A percentile compares a stretch with the other conserved stretches of the same genome.
Conservation (phyloP, 768 basidiomycete species). For the Collybia sp. region DNA sequence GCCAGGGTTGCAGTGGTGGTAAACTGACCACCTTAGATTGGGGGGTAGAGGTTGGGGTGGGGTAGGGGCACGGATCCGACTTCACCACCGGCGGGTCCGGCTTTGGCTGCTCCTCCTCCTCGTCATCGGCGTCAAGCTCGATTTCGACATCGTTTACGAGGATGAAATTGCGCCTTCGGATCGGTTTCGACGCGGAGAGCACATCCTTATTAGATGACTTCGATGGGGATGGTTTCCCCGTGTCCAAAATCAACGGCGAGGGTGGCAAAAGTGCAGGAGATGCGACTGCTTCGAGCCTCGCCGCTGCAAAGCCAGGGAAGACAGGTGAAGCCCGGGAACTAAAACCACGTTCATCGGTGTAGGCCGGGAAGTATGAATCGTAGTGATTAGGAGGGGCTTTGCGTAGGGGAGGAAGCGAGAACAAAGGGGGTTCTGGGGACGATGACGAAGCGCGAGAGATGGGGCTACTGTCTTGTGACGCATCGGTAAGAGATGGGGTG, state of each 20-base stretch:
- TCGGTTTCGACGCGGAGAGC: conserved; percentile 2
- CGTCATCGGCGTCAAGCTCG: conserved; percentile 13
- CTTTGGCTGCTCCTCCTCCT: neutral
- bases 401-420: conserved; percentile 18
- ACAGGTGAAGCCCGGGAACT: neutral
- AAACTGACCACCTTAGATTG: too few species aligned
- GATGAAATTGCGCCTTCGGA: conserved; percentile 6
- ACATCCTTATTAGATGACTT: too few species aligned
- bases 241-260: too few species aligned
- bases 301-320: neutral
- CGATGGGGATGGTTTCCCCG: too few species aligned
- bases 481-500: conserved; percentile 30
- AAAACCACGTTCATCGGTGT: neutral
- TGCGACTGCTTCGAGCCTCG: too few species aligned
- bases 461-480: conserved; percentile 32
- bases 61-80: too few species aligned
- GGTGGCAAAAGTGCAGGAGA: too few species aligned
- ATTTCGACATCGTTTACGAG: conserved; percentile 12
- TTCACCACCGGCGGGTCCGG: conserved; percentile 5
- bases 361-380: conserved; percentile 1
- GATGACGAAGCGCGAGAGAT: conserved; percentile 27
- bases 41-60: too few species aligned
- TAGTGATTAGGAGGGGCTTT: conserved; percentile 1
- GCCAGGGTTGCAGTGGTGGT: too few species aligned
- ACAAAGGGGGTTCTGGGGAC: conserved; percentile 24